These are phyloP conservation scores for Meyerozyma elateridarum DNA, from an alignment of 1,139 yeast species.

Conservation along the genomic window DNA sequence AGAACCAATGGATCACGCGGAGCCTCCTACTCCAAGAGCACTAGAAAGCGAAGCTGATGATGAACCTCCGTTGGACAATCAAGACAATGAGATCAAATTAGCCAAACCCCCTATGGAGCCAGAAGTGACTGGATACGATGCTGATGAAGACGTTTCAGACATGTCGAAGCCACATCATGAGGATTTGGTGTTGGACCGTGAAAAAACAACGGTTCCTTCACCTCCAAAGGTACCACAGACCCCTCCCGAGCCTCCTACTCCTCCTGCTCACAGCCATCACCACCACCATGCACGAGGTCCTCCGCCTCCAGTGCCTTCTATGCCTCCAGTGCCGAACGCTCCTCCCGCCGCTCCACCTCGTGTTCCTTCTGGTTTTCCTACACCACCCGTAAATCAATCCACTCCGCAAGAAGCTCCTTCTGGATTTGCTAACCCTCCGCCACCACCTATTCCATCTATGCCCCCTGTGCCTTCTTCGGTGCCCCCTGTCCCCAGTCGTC, in stretches of 20 bases:
- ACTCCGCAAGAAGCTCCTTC: slow-evolving; percentile 5
- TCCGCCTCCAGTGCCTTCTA: slow-evolving; percentile 14
- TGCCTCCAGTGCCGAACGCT: slow-evolving; percentile 6
- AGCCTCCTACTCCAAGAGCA: slow-evolving; percentile 7
- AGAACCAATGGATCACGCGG: slow-evolving; percentile 10
- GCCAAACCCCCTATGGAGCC: slow-evolving; percentile 17
- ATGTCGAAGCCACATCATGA: slow-evolving; percentile 7
- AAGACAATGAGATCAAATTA: slow-evolving; percentile 11
- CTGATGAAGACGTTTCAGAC: slow-evolving; percentile 42
- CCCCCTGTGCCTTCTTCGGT: slow-evolving; percentile 6
- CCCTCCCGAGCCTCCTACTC: slow-evolving; percentile 12
- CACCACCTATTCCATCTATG: slow-evolving; percentile 6
- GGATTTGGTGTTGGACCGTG: neutral
- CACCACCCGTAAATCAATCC: slow-evolving; percentile 1
- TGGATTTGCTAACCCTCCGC: slow-evolving; percentile 9
- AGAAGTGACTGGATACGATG: slow-evolving; percentile 41
- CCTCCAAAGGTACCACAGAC: slow-evolving; percentile 10
- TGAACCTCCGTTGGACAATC: slow-evolving; percentile 1
- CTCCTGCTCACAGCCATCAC: no score
- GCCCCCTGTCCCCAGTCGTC: slow-evolving; percentile 1
- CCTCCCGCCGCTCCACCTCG: slow-evolving; percentile 10
- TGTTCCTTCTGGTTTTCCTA: slow-evolving; percentile 5
- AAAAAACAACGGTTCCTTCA: slow-evolving; percentile 12
- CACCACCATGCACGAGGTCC: slow-evolving; percentile 8
- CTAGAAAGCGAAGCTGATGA: slow-evolving; percentile 1